A percentile compares a stretch with the other conserved stretches of the same genome.
Conservation (phyloP, 768 basidiomycete genomes). For the Cystobasidium ongulense region DNA sequence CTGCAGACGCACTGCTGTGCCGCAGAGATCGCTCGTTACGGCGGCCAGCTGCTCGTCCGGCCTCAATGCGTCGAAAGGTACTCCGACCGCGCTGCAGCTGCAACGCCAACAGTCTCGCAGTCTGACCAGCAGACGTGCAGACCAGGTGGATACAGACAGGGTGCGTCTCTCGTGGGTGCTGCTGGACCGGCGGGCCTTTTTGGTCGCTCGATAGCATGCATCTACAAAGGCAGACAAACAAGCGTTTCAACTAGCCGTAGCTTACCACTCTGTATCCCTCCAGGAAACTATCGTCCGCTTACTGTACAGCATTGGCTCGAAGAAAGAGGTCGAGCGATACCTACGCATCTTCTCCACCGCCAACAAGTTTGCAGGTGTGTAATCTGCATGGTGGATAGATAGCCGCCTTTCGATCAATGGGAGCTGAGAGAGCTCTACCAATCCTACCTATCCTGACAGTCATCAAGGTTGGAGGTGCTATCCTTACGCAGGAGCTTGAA, state of each 20-base stretch:
- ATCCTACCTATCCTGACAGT: constrained; percentile 48
- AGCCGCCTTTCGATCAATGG: neutral
- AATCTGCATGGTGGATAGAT: neutral
- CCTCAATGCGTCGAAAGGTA: neutral
- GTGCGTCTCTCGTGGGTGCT: neutral
- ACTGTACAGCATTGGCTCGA: constrained; percentile 91
- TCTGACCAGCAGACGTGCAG: constrained; percentile 8
- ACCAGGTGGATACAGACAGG: constrained; percentile 28
- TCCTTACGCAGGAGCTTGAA: constrained; percentile 73
- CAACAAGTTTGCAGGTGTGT: constrained; percentile 40
- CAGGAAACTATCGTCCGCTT: constrained; percentile 92
- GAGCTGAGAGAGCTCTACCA: constrained; percentile 47
- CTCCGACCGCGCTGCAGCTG: neutral
- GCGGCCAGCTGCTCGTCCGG: neutral
- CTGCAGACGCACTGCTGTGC: neutral
- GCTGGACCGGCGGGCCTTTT: neutral
- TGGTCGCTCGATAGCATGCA: neutral
- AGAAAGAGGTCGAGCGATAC: constrained; percentile 95
- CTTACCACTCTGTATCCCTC: neutral
- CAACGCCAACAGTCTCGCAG: neutral
- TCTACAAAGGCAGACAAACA: neutral
- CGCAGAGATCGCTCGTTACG: neutral
- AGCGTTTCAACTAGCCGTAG: neutral
- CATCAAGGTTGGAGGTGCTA: constrained; percentile 95
- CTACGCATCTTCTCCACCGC: constrained; percentile 87